A percentile compares a stretch with the other conserved stretches of the same genome.
Evolutionary conservation across 805 yeast genomes (phyloP).

Genomic region (Candida silvicultrix): DNA sequence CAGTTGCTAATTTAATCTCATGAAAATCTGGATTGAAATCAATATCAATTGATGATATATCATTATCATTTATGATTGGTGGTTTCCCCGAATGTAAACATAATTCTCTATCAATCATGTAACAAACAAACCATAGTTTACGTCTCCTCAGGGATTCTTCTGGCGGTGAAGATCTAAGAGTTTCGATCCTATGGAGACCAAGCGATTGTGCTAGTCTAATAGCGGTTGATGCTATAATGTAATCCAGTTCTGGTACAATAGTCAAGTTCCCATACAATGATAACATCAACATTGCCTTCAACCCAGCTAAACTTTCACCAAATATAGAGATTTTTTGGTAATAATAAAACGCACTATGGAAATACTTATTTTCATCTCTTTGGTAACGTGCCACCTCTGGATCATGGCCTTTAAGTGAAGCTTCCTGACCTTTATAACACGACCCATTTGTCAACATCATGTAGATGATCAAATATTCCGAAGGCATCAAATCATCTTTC

Average conservation of each 20-base stretch:
- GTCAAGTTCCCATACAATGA: slow-evolving; percentile 27
- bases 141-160: slow-evolving; percentile 31
- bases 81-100: slow-evolving; percentile 40
- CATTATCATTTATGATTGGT: slow-evolving; percentile 34
- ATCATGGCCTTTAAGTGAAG: background rate
- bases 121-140: slow-evolving; percentile 42
- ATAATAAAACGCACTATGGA: slow-evolving; percentile 33
- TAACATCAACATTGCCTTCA: slow-evolving; percentile 44
- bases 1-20: background rate
- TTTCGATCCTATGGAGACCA: slow-evolving; percentile 45
- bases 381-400: background rate
- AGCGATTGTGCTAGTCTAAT: slow-evolving; percentile 45
- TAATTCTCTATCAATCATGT: slow-evolving; percentile 34
- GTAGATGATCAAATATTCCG: slow-evolving; percentile 1
- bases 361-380: background rate
- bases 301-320: slow-evolving; percentile 41
- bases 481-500: background rate
- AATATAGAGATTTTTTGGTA: slow-evolving; percentile 40
- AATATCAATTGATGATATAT: slow-evolving; percentile 24
- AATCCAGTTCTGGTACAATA: slow-evolving; percentile 33
- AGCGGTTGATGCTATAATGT: slow-evolving; percentile 34
- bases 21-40: slow-evolving; percentile 1
- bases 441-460: background rate
- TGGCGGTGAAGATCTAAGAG: slow-evolving; percentile 27
- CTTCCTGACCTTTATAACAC: background rate